A percentile compares a stretch with the other conserved stretches of the same genome.
These are phyloP conservation scores for Annulohypoxylon truncatum DNA, from an alignment of 2,329 filamentous ascomycete species.

Conservation along the genomic window DNA sequence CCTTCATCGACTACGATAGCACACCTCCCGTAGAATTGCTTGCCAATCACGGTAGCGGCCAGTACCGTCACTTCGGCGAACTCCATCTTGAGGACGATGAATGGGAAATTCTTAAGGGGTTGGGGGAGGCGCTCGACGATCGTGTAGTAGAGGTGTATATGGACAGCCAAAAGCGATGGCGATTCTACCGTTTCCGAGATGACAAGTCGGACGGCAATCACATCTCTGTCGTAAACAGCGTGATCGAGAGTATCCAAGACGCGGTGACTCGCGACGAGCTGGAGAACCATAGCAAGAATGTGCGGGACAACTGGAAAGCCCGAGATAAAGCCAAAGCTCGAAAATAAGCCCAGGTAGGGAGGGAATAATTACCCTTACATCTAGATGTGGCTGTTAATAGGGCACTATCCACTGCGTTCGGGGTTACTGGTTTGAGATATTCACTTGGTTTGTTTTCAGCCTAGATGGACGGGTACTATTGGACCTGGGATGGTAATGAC, in stretches of 20 bases:
- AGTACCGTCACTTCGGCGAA: slow-evolving; percentile 73
- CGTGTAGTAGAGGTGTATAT: slow-evolving; percentile 91
- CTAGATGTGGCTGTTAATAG: not conserved
- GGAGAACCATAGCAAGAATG: slow-evolving; percentile 73
- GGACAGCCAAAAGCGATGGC: slow-evolving; percentile 81
- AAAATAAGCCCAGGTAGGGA: slow-evolving; percentile 17
- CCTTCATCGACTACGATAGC: slow-evolving; percentile 82
- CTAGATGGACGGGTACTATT: not conserved
- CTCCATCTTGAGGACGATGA: slow-evolving; percentile 79
- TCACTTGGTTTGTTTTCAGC: not conserved
- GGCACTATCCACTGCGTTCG: not conserved
- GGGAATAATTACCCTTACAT: slow-evolving; percentile 1
- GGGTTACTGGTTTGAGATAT: slow-evolving; percentile 4
- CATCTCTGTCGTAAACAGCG: slow-evolving; percentile 82
- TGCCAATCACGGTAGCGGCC: slow-evolving; percentile 71
- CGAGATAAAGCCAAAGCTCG: slow-evolving; percentile 53
- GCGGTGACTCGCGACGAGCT: slow-evolving; percentile 86
- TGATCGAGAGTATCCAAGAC: slow-evolving; percentile 90
- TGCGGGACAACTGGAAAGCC: slow-evolving; percentile 84
- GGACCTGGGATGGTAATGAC: not conserved
- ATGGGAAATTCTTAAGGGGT: slow-evolving; percentile 83
- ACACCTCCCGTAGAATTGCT: slow-evolving; percentile 79
- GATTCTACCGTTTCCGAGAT: slow-evolving; percentile 88
- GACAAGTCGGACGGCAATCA: slow-evolving; percentile 95
- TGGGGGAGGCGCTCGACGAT: slow-evolving; percentile 82